Conservation (phyloP, 371 early-diverging fungal species). For the Mortierella sp. region DNA sequence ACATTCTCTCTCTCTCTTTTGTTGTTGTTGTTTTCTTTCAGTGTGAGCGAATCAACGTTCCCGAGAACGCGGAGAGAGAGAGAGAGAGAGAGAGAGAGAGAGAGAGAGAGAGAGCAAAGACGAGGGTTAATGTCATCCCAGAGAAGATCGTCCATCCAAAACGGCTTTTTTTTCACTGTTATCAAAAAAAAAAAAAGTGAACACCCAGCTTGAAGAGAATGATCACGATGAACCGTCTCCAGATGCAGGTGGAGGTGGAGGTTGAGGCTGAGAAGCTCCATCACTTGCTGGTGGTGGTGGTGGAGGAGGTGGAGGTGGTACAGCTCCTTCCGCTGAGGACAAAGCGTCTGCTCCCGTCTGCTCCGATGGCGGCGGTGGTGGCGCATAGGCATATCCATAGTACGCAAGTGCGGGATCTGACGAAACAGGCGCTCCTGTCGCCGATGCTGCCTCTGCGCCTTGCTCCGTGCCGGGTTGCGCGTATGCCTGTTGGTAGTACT, state of each 20-base stretch:
- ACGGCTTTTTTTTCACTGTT: neutral
- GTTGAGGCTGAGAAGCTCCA: neutral
- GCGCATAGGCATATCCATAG: conserved; percentile 55
- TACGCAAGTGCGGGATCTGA: conserved; percentile 48
- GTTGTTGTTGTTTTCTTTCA: neutral
- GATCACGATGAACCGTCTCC: conserved; percentile 1
- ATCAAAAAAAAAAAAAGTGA: neutral
- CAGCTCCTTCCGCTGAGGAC: conserved; percentile 14
- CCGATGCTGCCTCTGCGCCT: conserved; percentile 45
- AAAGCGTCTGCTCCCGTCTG: conserved; percentile 23
- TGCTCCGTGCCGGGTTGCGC: conserved; percentile 49
- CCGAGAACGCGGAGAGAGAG: neutral
- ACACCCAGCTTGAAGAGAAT: neutral
- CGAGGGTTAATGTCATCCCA: neutral
- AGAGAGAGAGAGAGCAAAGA: too few relatives aligned
- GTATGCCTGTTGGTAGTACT: conserved; percentile 57
- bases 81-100: neutral
- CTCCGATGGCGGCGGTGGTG: conserved; percentile 36
- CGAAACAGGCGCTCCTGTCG: conserved; percentile 22
- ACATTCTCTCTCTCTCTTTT: neutral
- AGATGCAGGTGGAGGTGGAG: conserved; percentile 1
- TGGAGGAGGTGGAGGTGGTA: conserved; percentile 14
- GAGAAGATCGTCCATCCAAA: neutral
- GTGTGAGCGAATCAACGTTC: too few relatives aligned
- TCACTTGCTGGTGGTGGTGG: conserved; percentile 14